Evolutionary conservation across 2,329 filamentous ascomycete species (phyloP), one percentile per base, ranked within the genome.

Genomic region (Epichloe glyceriae): DNA sequence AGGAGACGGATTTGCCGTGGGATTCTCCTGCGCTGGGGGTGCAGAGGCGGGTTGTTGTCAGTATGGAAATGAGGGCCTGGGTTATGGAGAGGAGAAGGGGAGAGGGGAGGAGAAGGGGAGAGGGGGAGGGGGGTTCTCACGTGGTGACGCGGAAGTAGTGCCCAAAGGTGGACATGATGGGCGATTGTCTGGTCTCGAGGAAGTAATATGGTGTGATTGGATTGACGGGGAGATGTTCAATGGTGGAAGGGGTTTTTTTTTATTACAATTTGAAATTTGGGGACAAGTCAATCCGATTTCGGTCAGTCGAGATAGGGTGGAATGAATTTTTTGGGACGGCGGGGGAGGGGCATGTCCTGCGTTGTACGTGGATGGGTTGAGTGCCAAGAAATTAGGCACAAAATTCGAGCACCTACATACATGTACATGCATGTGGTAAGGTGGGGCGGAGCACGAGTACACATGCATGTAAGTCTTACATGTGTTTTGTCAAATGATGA

Each of bases 1-100:
- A 94, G 64, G 89, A 90, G 62, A 97, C 89, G 34, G 86, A 91
- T 62, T 83, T 85, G 73, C 91, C 94, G 72, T 96, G 91, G 52
- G 87, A 94, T 64, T 76, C 73, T 63, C 73, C 73, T 57, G 71
- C 73, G 61, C 72, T 73, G 57, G 48, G 51, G 30, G n/a, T 38
- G 33, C 3, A 7, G 15, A 15, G 33, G 44, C 11, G 22, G 14
- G 11, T 7, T 11, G n/a, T 10, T 3, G 4, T 3, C 30, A 37
- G 33, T 30, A 7, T n/a, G 5, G 5, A 12, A 30, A n/a, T 33
- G 15, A 22, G 10, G 30, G 30, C 30, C 5, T n/a, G 20, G 11
- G 15, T 5, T n/a, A 46, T 22, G 19, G 17, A 19, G 12, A 26
- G 15, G 19, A 11, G 14, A 20, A 8, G 12, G 44, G 14, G 26